Conservation (phyloP, 1,284 basidiomycete species). For the Cryptococcus floricola region DNA sequence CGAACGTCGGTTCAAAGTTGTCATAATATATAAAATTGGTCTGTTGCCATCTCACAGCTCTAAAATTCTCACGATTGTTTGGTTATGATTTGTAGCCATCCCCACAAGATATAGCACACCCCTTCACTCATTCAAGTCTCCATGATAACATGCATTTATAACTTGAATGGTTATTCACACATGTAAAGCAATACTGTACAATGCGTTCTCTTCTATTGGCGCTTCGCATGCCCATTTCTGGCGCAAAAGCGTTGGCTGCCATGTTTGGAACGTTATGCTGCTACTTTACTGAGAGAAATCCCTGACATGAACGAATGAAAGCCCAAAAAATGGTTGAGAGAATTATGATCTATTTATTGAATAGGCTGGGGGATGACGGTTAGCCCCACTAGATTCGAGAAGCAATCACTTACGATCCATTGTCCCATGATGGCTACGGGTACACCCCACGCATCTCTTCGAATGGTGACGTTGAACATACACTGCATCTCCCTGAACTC, state of each 20-base stretch:
- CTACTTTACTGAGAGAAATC: background rate
- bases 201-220: background rate
- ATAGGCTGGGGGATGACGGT: background rate
- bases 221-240: no score
- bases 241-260: no score
- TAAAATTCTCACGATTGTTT: no score
- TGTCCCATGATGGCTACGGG: constrained; percentile 81
- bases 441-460: constrained; percentile 82
- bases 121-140: background rate
- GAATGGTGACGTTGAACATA: constrained; percentile 92
- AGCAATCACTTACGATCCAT: constrained; percentile 42
- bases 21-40: background rate
- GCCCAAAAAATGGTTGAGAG: background rate
- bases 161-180: background rate
- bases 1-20: background rate
- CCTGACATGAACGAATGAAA: background rate
- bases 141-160: background rate
- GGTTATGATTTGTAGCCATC: no score
- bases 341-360: background rate
- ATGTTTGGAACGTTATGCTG: no score
- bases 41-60: no score
- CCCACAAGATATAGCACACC: no score
- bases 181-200: background rate
- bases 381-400: background rate
- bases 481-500: constrained; percentile 74